These are phyloP conservation scores for Pseudogymnoascus sp. DNA, from an alignment of 2,329 filamentous ascomycete genomes.

Conservation along the genomic window DNA sequence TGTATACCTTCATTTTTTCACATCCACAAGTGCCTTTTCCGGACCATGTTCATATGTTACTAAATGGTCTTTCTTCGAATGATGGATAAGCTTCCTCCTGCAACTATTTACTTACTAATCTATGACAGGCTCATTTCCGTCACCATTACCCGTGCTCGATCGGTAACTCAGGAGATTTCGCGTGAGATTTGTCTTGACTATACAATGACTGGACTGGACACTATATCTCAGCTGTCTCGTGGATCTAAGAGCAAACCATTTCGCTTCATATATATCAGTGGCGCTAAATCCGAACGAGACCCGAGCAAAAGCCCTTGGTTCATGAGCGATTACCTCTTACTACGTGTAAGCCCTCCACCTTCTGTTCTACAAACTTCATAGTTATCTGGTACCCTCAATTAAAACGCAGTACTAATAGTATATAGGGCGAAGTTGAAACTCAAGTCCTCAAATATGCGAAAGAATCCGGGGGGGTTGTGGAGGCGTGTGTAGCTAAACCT, in stretches of 20 bases:
- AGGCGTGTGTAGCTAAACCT: constrained; percentile 33
- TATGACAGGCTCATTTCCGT: not conserved
- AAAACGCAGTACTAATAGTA: constrained; percentile 4
- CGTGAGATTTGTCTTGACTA: not conserved
- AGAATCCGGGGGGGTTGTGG: constrained; percentile 29
- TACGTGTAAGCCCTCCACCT: constrained; percentile 29
- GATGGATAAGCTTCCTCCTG: constrained; percentile 24
- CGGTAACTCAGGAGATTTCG: not conserved
- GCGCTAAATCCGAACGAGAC: constrained; percentile 35
- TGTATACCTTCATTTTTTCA: constrained; percentile 31
- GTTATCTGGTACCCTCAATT: no score
- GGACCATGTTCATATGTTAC: constrained; percentile 33
- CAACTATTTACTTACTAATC: constrained; percentile 12
- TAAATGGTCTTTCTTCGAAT: constrained; percentile 28
- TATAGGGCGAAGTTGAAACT: constrained; percentile 37
- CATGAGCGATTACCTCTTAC: constrained; percentile 33
- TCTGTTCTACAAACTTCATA: not conserved
- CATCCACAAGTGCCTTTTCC: constrained; percentile 23
- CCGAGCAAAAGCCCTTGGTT: constrained; percentile 34
- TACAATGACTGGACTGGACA: not conserved
- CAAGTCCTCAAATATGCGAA: constrained; percentile 35
- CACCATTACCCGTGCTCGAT: not conserved
- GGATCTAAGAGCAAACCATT: constrained; percentile 25
- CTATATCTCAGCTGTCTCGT: not conserved
- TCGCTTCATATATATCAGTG: constrained; percentile 42